A percentile compares a stretch with the other conserved stretches of the same genome.
phyloP scores from a whole-genome alignment of 164 flowering plant genomes.

The Echeveria elegans region DNA sequence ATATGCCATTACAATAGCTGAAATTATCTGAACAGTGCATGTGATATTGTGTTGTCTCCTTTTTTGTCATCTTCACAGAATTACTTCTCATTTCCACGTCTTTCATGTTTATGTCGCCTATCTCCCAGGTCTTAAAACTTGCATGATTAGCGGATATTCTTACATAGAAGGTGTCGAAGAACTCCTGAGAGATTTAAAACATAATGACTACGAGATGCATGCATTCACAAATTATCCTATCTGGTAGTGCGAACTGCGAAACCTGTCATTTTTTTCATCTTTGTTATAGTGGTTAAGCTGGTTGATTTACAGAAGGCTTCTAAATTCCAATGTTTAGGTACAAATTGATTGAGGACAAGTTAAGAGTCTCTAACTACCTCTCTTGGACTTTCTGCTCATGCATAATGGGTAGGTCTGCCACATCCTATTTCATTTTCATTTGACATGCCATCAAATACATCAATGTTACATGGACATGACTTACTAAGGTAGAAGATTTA shows the following conservation, averaged over 20 bases:
- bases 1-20: too few relatives aligned
- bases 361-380: slow-evolving; percentile 63
- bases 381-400: slow-evolving; percentile 95
- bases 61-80: too few relatives aligned
- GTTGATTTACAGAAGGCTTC: background rate
- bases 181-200: slow-evolving; percentile 49
- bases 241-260: too few relatives aligned
- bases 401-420: slow-evolving; percentile 34
- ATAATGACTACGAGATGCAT: slow-evolving; percentile 72
- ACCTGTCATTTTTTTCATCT: too few relatives aligned
- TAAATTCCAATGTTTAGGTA: slow-evolving; percentile 62
- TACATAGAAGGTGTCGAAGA: slow-evolving; percentile 71
- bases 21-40: too few relatives aligned
- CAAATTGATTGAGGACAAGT: slow-evolving; percentile 66
- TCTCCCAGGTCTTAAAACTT: slow-evolving; percentile 65
- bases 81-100: too few relatives aligned
- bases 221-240: slow-evolving; percentile 89
- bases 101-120: too few relatives aligned
- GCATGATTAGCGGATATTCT: slow-evolving; percentile 63
- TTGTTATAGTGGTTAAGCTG: too few relatives aligned
- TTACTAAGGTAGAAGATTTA: background rate
- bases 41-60: too few relatives aligned
- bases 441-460: too few relatives aligned
- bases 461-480: too few relatives aligned
- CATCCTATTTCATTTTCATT: background rate